Base-by-base conservation (phyloP, 768 basidiomycete genomes). In the Daedalea quercina region DNA sequence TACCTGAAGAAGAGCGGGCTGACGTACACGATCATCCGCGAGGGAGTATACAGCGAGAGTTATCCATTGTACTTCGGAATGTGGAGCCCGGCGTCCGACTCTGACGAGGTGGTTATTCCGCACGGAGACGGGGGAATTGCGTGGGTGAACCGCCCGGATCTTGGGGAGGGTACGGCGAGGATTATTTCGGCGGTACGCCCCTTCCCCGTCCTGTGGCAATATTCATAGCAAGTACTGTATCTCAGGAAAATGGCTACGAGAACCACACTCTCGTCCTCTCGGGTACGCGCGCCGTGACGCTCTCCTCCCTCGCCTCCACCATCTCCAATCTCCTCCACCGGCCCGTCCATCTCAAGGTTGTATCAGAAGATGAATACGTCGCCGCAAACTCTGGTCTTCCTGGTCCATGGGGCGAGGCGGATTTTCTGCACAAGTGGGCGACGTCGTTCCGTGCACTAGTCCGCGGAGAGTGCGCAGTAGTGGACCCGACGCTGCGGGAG, bases 41-140 rank as follows among this genome's bases (percentile, higher is more conserved):
- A 72, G 54, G 71, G 69, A 7, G 67, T 70, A 33, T 70, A 71
- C 55, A 64, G 59, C 57, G 68, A 69, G 55, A 62, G 60, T 41
- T 65, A 59, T 28, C 61, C 62, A 47, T 60, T 69, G 45, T 67
- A 69, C 53, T 59, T 69, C 22, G 64, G 63, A 1, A 65, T 65
- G 35, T 65, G 56, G 54, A 56, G 63, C 51, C 58, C 61, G 0
- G 43, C 47, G 12, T 54, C 58, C 9, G 61, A 55, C 9, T 59
- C 49, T 9, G 57, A 59, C 51, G 65, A 66, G 51, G 64, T 65
- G 17, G 43, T 63, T 44, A 43, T 65, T n/a, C 67, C 67, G 13
- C 54, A 65, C 17, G 60, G 63, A 23, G 69, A 71, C 47, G 69
- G 70, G n/a, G 58, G 55, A n/a, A 65, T 71, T 34, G 68, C 66